Percentiles rank a stretch among this genome's conserved stretches.
phyloP scores from a whole-genome alignment of 805 yeast species.

The Millerago galiae region DNA sequence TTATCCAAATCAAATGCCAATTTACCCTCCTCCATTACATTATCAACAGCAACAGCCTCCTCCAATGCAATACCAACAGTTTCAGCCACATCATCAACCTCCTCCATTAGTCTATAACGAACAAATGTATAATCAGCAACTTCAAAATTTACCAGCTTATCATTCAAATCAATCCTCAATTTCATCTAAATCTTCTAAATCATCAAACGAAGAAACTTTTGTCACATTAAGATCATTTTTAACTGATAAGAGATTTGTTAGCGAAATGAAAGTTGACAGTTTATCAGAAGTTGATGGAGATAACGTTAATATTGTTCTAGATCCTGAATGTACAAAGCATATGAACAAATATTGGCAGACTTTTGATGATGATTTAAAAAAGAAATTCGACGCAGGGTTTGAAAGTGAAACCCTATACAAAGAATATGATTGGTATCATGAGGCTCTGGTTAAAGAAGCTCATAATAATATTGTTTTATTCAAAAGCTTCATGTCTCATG shows the following conservation, averaged over 20 bases:
- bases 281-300: constrained; percentile 15
- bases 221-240: constrained; percentile 1
- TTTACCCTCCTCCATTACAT: too few species aligned
- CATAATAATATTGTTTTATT: constrained; percentile 20
- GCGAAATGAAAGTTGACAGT: constrained; percentile 12
- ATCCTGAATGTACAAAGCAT: constrained; percentile 18
- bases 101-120: neutral
- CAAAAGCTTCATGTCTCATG: constrained; percentile 19
- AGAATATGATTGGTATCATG: constrained; percentile 18
- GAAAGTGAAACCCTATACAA: constrained; percentile 18
- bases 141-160: neutral
- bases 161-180: neutral
- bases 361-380: constrained; percentile 4
- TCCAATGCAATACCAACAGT: neutral
- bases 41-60: neutral
- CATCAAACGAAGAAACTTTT: neutral
- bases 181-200: neutral
- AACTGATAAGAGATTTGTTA: neutral
- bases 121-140: neutral
- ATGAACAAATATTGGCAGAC: constrained; percentile 18
- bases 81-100: too few species aligned
- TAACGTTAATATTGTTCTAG: constrained; percentile 18
- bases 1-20: neutral
- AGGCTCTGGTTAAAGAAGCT: constrained; percentile 16
- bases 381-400: constrained; percentile 13